Evolutionary conservation across 768 basidiomycete species (phyloP), one percentile per base, ranked within the genome.

Genomic region (Trametes punicea): DNA sequence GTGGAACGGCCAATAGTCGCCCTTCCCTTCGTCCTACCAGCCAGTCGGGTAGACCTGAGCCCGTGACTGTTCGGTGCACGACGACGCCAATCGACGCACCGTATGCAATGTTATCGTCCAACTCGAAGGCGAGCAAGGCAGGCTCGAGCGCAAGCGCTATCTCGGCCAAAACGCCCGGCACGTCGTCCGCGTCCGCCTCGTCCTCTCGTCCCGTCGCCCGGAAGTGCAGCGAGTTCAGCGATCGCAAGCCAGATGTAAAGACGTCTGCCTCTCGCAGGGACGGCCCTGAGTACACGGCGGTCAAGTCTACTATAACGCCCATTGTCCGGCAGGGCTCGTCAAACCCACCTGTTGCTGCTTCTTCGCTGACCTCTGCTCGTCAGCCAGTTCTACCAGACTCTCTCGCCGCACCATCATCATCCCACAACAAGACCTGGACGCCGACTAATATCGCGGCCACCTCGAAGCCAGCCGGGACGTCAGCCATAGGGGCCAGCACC

Each of bases 11-110:
- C n/a, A 4, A 10, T 36, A 36, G 34, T 15, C 45, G 45, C 5
- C 45, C 45, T 16, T 16, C 45, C 1, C 45, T 30, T 18, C 11
- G 8, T 16, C 45, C 26, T 18, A 5, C 26, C 11, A 18, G 4
- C 27, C 9, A 46, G 9, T 13, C 45, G 16, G 6, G 23, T 16
- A 31, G 25, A 23, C 18, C 47, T 9, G 47, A 25, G 15, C 25
- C 51, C 4, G 51, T 42, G 8, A 36, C 42, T 6, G 20, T 53
- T 8, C 30, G 42, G 7, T 45, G 26, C 16, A 45, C 51, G 11
- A 45, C 51, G 6, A 45, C 42, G 8, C 42, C 51, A 13, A 53
- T 53, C 31, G 42, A 38, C n/a, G 51, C 42, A 16, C 51, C 42
- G 16, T 53, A 46, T 33, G 51, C 44, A 2, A 26, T 25, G 30